These are phyloP conservation scores for Teratosphaeria gauchensis DNA, from an alignment of 2,329 filamentous ascomycete genomes.

Conservation along the genomic window DNA sequence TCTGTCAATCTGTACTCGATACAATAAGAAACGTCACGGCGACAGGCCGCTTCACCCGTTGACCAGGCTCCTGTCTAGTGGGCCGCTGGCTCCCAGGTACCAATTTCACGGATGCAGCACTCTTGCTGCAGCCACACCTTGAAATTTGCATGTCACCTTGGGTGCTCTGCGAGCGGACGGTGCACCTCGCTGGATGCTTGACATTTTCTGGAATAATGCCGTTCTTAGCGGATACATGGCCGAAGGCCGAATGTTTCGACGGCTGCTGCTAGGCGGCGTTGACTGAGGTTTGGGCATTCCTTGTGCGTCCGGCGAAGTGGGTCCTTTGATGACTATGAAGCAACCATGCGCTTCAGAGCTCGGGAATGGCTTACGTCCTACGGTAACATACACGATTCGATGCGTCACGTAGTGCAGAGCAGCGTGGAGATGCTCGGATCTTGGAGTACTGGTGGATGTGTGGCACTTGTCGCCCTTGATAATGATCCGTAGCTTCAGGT, in stretches of 20 bases:
- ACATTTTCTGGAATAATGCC: not conserved
- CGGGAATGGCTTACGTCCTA: conserved; percentile 9
- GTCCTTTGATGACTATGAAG: not conserved
- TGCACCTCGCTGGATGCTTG: not conserved
- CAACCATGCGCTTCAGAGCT: conserved; percentile 7
- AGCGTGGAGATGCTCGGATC: conserved; percentile 18
- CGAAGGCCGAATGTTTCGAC: not conserved
- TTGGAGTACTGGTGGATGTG: conserved; percentile 2
- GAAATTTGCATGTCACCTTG: conserved; percentile 15
- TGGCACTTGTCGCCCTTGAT: not conserved
- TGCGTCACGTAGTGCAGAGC: conserved; percentile 11
- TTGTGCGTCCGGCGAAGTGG: conserved; percentile 6
- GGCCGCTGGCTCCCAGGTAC: conserved; percentile 13
- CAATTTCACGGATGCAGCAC: conserved; percentile 13
- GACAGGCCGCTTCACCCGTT: conserved; percentile 15
- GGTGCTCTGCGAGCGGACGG: conserved; percentile 4
- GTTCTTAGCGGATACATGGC: not conserved
- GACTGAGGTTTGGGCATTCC: conserved; percentile 10
- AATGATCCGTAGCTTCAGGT: not conserved
- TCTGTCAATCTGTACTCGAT: conserved; percentile 13
- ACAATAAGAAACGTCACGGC: conserved; percentile 16
- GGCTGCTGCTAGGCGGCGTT: conserved; percentile 1
- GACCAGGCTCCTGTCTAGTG: conserved; percentile 4
- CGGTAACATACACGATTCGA: conserved; percentile 12
- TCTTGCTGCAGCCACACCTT: conserved; percentile 23